Percentiles rank a stretch among this genome's conserved stretches.
These are phyloP conservation scores for Aureobasidium namibiae DNA, from an alignment of 2,329 filamentous ascomycete genomes.

Conservation along the genomic window DNA sequence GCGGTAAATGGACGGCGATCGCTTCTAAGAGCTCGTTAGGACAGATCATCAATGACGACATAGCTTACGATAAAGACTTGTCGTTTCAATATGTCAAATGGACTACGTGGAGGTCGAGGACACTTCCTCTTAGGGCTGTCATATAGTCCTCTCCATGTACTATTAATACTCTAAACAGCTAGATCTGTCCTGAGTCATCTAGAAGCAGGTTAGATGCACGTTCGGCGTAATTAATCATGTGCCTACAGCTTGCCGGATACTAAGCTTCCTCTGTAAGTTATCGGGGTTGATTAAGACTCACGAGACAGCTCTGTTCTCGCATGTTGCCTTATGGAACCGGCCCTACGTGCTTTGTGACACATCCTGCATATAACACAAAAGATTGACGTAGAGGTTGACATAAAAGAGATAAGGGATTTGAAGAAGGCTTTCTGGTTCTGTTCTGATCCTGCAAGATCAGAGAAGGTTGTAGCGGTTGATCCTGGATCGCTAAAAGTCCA, in stretches of 20 bases:
- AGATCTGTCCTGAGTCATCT: not conserved
- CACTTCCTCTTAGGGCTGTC: not conserved
- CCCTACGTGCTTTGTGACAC: not conserved
- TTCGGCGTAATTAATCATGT: not conserved
- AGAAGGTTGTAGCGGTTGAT: no score
- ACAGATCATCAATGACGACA: not conserved
- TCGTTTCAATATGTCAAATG: not conserved
- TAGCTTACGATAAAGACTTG: not conserved
- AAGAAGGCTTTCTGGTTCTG: no score
- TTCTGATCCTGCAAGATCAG: no score
- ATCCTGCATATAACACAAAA: not conserved
- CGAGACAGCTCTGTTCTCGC: not conserved
- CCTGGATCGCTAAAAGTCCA: no score
- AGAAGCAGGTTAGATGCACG: not conserved
- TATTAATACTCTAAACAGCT: not conserved
- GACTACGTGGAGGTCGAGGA: not conserved
- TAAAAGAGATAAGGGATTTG: no score
- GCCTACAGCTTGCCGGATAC: not conserved
- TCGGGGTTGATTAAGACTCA: not conserved
- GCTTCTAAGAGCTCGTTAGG: not conserved
- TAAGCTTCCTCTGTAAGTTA: not conserved
- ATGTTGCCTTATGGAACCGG: not conserved
- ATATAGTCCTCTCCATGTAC: not conserved
- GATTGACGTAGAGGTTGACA: not conserved
- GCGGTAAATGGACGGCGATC: not conserved